phyloP scores from a whole-genome alignment of 768 basidiomycete genomes.

The Collybia nuda region DNA sequence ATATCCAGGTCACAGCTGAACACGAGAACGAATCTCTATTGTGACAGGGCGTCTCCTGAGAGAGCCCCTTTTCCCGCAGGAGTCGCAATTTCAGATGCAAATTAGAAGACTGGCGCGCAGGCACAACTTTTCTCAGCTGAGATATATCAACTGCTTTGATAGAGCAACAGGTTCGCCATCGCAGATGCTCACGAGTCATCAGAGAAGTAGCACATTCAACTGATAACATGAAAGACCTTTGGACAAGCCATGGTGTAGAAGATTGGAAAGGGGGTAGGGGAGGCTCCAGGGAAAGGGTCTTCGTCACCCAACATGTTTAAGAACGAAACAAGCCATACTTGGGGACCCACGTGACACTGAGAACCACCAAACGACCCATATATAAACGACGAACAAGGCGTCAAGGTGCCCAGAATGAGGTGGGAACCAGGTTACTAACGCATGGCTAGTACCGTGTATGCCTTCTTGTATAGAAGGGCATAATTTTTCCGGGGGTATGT shows the following conservation, averaged over 20 bases:
- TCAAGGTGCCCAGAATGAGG: slow-evolving; percentile 23
- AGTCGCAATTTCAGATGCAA: slow-evolving; percentile 37
- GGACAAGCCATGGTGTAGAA: slow-evolving; percentile 12
- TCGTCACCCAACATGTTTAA: slow-evolving; percentile 16
- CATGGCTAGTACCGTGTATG: slow-evolving; percentile 28
- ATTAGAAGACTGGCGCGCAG: slow-evolving; percentile 23
- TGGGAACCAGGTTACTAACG: slow-evolving; percentile 39
- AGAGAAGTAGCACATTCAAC: slow-evolving; percentile 3
- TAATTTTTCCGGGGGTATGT: slow-evolving; percentile 37
- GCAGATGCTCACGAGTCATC: slow-evolving; percentile 8
- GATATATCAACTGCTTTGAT: neutral
- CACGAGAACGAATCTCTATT: slow-evolving; percentile 64
- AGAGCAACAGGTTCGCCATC: slow-evolving; percentile 4
- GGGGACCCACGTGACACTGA: slow-evolving; percentile 25
- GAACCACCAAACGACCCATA: slow-evolving; percentile 8
- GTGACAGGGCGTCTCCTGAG: slow-evolving; percentile 19
- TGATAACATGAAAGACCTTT: slow-evolving; percentile 2
- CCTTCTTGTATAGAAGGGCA: slow-evolving; percentile 42
- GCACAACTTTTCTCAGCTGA: neutral
- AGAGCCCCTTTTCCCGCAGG: slow-evolving; percentile 32
- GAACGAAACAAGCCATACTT: slow-evolving; percentile 12
- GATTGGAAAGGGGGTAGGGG: slow-evolving; percentile 6
- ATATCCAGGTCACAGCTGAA: slow-evolving; percentile 20
- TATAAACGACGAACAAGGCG: slow-evolving; percentile 19
- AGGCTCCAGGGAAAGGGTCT: slow-evolving; percentile 17